Evolutionary conservation across 345 rosid genomes (phyloP).

Genomic region (Salix arbutifolia): DNA sequence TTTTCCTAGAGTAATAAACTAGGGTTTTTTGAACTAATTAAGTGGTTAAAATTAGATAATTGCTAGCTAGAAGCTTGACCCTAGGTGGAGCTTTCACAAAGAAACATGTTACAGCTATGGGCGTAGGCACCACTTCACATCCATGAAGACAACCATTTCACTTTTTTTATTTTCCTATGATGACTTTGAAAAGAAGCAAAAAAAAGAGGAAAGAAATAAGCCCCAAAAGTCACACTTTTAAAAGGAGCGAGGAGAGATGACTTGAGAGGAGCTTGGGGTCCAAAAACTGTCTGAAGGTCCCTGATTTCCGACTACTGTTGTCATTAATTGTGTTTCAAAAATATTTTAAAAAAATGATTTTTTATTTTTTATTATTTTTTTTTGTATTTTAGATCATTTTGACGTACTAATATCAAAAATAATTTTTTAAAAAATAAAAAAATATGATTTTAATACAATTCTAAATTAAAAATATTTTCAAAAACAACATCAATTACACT

Average conservation of each 20-base stretch:
- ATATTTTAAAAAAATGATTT: too few species aligned
- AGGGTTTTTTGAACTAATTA: neutral
- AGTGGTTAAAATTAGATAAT: neutral
- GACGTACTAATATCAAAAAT: too few species aligned
- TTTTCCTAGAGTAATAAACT: neutral
- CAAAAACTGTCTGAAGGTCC: slow-evolving; percentile 21
- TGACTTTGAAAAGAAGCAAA: slow-evolving; percentile 24
- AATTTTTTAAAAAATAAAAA: too few species aligned
- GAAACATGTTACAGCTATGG: neutral
- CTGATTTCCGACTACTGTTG: slow-evolving; percentile 6
- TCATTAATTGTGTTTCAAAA: too few species aligned
- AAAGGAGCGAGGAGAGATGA: slow-evolving; percentile 17
- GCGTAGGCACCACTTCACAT: neutral
- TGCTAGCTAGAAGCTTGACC: neutral
- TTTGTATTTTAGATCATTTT: too few species aligned
- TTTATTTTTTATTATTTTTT: fast-evolving
- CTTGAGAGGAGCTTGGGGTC: slow-evolving; percentile 12
- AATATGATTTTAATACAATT: too few species aligned
- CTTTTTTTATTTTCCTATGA: neutral
- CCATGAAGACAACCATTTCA: neutral
- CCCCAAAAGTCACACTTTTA: slow-evolving; percentile 24
- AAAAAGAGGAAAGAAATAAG: neutral
- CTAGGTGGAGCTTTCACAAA: neutral
- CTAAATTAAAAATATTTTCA: too few species aligned
- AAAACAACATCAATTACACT: too few species aligned